Base-by-base conservation (phyloP, 1,139 yeast species). In the Candida gigantensis region DNA sequence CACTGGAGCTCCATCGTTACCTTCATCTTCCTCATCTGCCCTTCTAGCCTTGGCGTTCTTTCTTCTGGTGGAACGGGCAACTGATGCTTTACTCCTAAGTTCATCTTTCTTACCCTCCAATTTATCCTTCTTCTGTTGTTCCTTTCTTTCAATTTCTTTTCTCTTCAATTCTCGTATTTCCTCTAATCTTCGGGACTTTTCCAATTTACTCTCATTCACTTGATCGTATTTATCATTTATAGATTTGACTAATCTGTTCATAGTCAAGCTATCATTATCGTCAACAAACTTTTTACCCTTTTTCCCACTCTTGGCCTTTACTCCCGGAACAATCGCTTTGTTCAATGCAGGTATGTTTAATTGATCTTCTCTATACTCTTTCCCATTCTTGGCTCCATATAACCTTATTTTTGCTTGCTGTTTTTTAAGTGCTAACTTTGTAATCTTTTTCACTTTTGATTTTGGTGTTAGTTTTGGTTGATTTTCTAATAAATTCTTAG, bases 231-330 rank as follows among this genome's bases (percentile, higher is more conserved):
- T 79, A 54, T 89, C 95, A 50, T 89, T 88, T 36, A 92, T 89
- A 21, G 84, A 78, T 51, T 79, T 81, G 35, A 89, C 80, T 46
- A 92, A 72, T 59, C 95, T 73, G 44, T 72, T 77, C 56, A 82
- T 51, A 33, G 79, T 74, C 52, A 85, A 65, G 23, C 79, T 60
- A 53, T 86, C 92, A 44, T 77, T 71, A 55, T 86, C 94, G 34
- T 66, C 84, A 19, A 89, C 82, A 60, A 90, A 89, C 52, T 83
- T 84, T 68, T 92, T 92, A 36, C 97, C 97, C 65, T 90, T 92
- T 62, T 90, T 92, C 36, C 97, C 97, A 44, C 74, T 74, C 50
- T 77, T 77, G 33, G 71, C 72, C 50, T 84, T 81, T 7, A 86
- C 88, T 31, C 96, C 97, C 0, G 97, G 96, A 33, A 79, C 77